Evolutionary conservation across 306 rosid species (phyloP), one percentile per base, ranked within the genome.

Genomic region (Sicyos edulis): DNA sequence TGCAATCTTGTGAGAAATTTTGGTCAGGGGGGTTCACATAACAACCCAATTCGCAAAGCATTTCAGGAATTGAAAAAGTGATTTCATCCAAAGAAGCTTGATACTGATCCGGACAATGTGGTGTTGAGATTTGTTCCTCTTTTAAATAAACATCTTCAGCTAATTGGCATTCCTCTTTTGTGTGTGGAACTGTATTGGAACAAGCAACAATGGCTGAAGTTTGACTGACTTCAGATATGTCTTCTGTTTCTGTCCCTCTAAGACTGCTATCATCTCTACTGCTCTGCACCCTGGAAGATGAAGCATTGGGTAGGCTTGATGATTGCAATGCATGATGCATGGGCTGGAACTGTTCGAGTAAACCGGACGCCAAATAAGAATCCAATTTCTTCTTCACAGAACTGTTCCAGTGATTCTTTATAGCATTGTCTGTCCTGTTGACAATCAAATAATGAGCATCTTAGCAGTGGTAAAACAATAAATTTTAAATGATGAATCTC

Each of bases 341-440:
- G 71, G 74, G 82, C 76, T 86, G 92, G 54, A 76, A 80, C 85
- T 83, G 92, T 70, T 82, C 52, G 34, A 95, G 92, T 78, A 95
- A 80, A 78, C 99, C 99, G 0, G 99, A 89, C 12, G 95, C 89
- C 83, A 91, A 84, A 87, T 95, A 95, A 63, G 97, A 91, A 81
- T 95, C 99, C 88, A 95, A 79, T 85, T 95, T 95, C 83, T 95
- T 95, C 76, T 89, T 95, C 13, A 95, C 99, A 76, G 99, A 95
- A 84, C 99, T 95, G 81, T 95, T 91, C 99, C 99, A 95, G 77
- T 95, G 99, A 71, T 95, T 95, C 87, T 95, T 95, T 83, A 95
- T 95, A 63, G 99, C 81, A 82, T 95, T 95, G 90, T 95, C 99
- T 75, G 99, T 87, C 92, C 99, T 95, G 99, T 93, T 80, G 49